Conservation (phyloP, 164 flowering plant species). For the Tetrastigma voinierianum region DNA sequence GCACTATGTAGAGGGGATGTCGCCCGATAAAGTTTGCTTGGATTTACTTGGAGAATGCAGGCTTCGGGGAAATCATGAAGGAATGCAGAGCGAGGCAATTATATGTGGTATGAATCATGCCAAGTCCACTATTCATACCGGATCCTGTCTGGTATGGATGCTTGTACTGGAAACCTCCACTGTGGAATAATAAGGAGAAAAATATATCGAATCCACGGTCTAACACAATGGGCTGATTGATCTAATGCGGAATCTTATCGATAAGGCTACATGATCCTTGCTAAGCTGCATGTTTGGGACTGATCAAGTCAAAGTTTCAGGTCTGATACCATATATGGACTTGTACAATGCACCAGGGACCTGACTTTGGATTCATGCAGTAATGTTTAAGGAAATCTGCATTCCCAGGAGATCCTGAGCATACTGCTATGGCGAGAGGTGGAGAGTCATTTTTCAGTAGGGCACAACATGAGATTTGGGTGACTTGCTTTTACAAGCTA, state of each 20-base stretch:
- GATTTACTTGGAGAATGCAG: conserved; percentile 16
- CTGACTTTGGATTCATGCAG: conserved; percentile 8
- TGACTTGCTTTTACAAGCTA: not conserved
- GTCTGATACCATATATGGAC: conserved; percentile 9
- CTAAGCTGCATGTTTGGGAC: no score
- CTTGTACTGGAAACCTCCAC: conserved; percentile 10
- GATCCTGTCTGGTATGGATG: not conserved
- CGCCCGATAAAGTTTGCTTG: conserved; percentile 7
- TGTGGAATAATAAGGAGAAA: not conserved
- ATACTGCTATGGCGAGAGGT: not conserved
- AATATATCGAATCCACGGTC: conserved; percentile 7
- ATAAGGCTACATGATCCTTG: no score
- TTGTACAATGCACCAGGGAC: conserved; percentile 31
- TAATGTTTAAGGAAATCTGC: conserved; percentile 9
- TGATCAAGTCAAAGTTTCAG: no score
- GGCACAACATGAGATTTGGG: conserved; percentile 16
- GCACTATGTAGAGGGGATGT: not conserved
- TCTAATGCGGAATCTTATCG: not conserved
- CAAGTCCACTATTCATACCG: conserved; percentile 18
- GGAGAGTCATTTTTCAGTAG: conserved; percentile 7
- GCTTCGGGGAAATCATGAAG: conserved; percentile 1
- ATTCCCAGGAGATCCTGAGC: not conserved
- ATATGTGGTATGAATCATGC: conserved; percentile 25
- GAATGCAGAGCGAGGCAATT: conserved; percentile 17
- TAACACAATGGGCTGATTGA: not conserved